Base-by-base conservation (phyloP, 2,329 filamentous ascomycete genomes). In the Pezicula radicicola region DNA sequence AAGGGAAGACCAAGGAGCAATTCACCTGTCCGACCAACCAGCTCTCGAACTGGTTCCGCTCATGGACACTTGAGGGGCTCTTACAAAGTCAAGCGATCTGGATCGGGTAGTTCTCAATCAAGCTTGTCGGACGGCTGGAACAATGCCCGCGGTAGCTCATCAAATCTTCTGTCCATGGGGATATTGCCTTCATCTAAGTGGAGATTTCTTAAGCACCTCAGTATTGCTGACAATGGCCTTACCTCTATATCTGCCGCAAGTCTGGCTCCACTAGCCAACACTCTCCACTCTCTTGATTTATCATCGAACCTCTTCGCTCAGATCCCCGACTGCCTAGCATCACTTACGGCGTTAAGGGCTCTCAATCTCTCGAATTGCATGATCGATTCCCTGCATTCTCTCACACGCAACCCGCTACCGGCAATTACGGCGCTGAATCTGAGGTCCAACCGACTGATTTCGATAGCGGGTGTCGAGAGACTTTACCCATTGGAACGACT, bases 351-450 rank as follows among this genome's bases (percentile, higher is more conserved):
- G 27, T 80, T 99, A n/a, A 85, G 92, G 58, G 92, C 94, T 21
- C 75, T 99, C 49, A 97, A 99, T 64, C 78, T 99, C 25, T 96
- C 93, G 4, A 89, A 96, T 64, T 97, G 93, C 77, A 97, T 97
- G 92, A 97, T 99, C 57, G 89, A 93, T 61, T 94, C 91, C 15
- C 77, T 99, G 51, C 89, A 95, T 63, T 96, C 93, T 2, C 76
- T 99, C 40, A 85, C 85, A 2, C 85, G 88, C 57, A 94, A 88
- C 63, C 91, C 94, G 12, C 78, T 99, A 5, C 93, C 94, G 27
- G 93, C 94, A 18, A 96, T 99, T 56, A 95, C 89, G 1, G 92
- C 92, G 1, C 76, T 99, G 52, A 97, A 97, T 64, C 80, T 99
- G 50, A 86, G 93, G 52, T 89, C 84, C 46, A 99, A 99, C 68